These are phyloP conservation scores for rapeseed (Brassica napus) DNA, from an alignment of 345 rosid species.

Conservation along the genomic window Da-Ae NC_063450.1:6112001-6112500, in stretches of 20 bases:
- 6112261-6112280: slow-evolving; percentile 62
- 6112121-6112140: not conserved
- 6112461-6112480: no score
- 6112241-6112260: slow-evolving; percentile 54
- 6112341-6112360: not conserved
- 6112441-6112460: not conserved
- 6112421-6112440: not conserved
- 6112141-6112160: not conserved
- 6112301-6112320: slow-evolving; percentile 46
- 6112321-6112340: slow-evolving; percentile 38
- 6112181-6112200: slow-evolving; percentile 59
- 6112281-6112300: slow-evolving; percentile 43
- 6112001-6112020: slow-evolving; percentile 45
- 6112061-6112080: slow-evolving; percentile 75
- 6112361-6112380: not conserved
- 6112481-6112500: not conserved
- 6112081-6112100: slow-evolving; percentile 31
- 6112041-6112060: slow-evolving; percentile 72
- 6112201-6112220: slow-evolving; percentile 68
- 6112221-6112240: slow-evolving; percentile 52
- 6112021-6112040: slow-evolving; percentile 59
- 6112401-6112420: slow-evolving; percentile 8
- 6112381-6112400: not conserved
- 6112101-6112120: not conserved
- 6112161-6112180: slow-evolving; percentile 50